These are phyloP conservation scores for Leccinum aurantiacum DNA, from an alignment of 768 basidiomycete species.

Conservation along the genomic window DNA sequence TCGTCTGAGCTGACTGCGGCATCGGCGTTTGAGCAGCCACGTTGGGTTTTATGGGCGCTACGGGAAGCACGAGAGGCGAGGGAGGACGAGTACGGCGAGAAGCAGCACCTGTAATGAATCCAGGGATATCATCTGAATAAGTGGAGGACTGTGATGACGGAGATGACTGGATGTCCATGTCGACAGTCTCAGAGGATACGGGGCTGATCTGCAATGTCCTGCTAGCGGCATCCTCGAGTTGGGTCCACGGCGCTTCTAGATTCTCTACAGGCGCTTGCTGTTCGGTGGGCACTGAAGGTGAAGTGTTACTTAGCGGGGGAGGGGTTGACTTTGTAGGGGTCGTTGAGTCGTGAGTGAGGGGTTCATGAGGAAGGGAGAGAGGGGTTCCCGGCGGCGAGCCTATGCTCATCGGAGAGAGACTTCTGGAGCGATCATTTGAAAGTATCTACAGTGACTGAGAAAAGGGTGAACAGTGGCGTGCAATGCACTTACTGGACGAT, in stretches of 20 bases:
- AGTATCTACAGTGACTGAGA: constrained; percentile 35
- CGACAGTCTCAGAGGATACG: constrained; percentile 34
- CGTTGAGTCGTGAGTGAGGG: constrained; percentile 1
- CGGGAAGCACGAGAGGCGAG: constrained; percentile 27
- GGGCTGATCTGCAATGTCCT: constrained; percentile 31
- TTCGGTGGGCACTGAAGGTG: constrained; percentile 14
- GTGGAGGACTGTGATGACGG: constrained; percentile 28
- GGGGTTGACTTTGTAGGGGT: constrained; percentile 10
- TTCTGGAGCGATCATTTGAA: constrained; percentile 39
- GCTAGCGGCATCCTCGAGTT: constrained; percentile 29
- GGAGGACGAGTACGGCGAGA: constrained; percentile 28
- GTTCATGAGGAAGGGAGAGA: constrained; percentile 18
- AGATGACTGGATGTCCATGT: constrained; percentile 37
- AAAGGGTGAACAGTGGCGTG: background rate
- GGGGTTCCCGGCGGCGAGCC: constrained; percentile 47
- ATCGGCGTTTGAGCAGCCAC: constrained; percentile 16
- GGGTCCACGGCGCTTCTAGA: constrained; percentile 14
- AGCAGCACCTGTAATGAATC: constrained; percentile 33
- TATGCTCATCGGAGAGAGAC: constrained; percentile 63
- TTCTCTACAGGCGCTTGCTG: constrained; percentile 22
- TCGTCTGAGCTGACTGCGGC: constrained; percentile 15
- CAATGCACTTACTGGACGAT: constrained; percentile 23
- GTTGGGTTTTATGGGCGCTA: constrained; percentile 10
- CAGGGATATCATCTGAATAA: constrained; percentile 32
- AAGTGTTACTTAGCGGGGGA: constrained; percentile 8